Base-by-base conservation (phyloP, 371 early-diverging fungal genomes). In the Chytridium lagenaria region DNA sequence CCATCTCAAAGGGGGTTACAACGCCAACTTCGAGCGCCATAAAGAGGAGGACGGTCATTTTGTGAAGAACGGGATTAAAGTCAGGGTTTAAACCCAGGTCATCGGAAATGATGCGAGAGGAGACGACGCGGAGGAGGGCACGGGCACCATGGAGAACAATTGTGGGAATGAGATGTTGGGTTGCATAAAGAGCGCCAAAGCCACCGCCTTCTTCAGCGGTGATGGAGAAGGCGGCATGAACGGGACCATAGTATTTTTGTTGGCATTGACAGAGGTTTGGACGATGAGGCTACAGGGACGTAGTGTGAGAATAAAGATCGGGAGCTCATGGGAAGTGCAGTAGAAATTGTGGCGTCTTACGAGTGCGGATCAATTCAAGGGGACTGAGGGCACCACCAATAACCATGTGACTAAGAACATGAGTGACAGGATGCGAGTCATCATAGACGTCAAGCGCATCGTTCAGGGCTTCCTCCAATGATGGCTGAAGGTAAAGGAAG, bases 371-470 rank as follows among this genome's bases (percentile, higher is more conserved):
- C n/a, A 81, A 74, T 49, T 83, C 85, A 36, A 83, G 59, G 5
- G 85, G 83, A 40, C 77, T 77, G 34, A 83, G 70, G 30, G 78
- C 51, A 33, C 72, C 73, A 22, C 81, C 82, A 22, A 80, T 76
- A 39, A 77, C 50, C 50, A 75, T 70, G 65, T 78, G 77, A 44
- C 76, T 70, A n/a, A 76, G 38, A 1, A 77, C 69, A 52, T 67
- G 44, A 26, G 83, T 83, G 2, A 59, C 70, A 23, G 80, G 82
- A 68, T 85, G 72, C 23, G 71, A 72, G 52, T 85, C 85, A 51
- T 85, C 85, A 69, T 71, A 82, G 5, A 83, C 82, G 67, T 85
- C 83, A 30, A 83, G 72, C 1, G 71, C 67, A 51, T 85, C 85
- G 69, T 85, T 83, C 37, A 85, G 55, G 1, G 72, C 59, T 50